These are phyloP conservation scores for Eleusine coracana DNA, from an alignment of 176 grass and related monocot species.

Conservation along the genomic window DNA sequence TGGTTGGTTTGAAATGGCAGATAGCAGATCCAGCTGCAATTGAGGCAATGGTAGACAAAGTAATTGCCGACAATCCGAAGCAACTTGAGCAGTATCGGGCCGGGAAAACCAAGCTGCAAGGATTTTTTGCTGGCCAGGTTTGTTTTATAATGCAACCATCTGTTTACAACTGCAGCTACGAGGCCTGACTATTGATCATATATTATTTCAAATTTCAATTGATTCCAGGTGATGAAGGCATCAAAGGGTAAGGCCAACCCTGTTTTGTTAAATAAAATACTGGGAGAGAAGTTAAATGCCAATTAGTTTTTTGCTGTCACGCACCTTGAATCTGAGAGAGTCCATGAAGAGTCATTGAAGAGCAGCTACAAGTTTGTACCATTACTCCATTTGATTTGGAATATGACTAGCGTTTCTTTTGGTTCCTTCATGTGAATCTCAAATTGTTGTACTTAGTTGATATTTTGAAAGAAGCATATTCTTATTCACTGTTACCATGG, in stretches of 20 bases:
- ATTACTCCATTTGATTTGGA: background rate
- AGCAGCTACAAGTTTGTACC: background rate
- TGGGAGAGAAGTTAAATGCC: slow-evolving; percentile 66
- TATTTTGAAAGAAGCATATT: background rate
- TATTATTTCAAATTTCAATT: slow-evolving; percentile 29
- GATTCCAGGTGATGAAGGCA: slow-evolving; percentile 89
- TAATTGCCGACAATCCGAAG: slow-evolving; percentile 74
- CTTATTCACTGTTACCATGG: background rate
- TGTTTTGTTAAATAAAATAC: slow-evolving; percentile 79
- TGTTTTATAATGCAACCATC: slow-evolving; percentile 6
- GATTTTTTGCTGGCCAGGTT: slow-evolving; percentile 91
- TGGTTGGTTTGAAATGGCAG: slow-evolving; percentile 48
- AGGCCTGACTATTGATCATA: background rate
- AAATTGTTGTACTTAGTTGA: background rate
- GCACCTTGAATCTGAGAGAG: background rate
- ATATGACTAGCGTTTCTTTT: background rate
- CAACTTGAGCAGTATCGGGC: slow-evolving; percentile 82
- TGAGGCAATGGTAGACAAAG: slow-evolving; percentile 80
- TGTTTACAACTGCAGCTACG: background rate
- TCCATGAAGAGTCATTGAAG: background rate
- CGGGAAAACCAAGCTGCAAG: slow-evolving; percentile 87
- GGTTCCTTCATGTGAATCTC: background rate
- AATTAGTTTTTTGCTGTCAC: background rate
- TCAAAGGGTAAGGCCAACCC: slow-evolving; percentile 97
- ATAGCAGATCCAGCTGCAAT: slow-evolving; percentile 82